Conservation (phyloP, 192 early-diverging fungal species). For the Coemansia sp. region DNA sequence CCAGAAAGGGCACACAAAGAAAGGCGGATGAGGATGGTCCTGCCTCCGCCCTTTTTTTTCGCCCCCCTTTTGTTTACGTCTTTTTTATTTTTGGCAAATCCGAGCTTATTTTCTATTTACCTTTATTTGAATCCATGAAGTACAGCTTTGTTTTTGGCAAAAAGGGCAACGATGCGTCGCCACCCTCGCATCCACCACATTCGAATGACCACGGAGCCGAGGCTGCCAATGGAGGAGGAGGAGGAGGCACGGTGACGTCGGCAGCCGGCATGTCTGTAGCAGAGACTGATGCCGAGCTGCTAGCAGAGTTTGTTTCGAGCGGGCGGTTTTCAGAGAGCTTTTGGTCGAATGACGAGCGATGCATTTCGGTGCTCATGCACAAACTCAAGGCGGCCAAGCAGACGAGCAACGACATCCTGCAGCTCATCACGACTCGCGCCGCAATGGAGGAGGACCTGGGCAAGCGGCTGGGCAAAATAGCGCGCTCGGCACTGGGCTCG, state of each 20-base stretch:
- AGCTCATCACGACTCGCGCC: constrained; percentile 64
- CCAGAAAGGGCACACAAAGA: too few species aligned
- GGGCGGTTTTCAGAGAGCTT: constrained; percentile 46
- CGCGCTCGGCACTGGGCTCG: constrained; percentile 62
- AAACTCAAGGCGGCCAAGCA: constrained; percentile 71
- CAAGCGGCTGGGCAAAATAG: constrained; percentile 65
- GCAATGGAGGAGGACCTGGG: constrained; percentile 72
- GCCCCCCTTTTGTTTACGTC: not conserved
- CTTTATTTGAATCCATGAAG: constrained; percentile 15
- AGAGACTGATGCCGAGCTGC: constrained; percentile 25
- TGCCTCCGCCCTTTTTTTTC: not conserved
- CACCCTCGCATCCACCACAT: not conserved
- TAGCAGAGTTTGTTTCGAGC: constrained; percentile 37
- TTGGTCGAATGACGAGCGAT: constrained; percentile 65
- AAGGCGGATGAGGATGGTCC: too few species aligned
- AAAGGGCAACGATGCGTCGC: constrained; percentile 13
- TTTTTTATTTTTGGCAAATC: constrained; percentile 28
- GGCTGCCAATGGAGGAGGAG: too few species aligned
- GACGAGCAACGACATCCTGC: constrained; percentile 68
- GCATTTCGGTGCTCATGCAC: constrained; percentile 66
- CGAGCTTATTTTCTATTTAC: constrained; percentile 6
- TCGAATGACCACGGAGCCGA: not conserved
- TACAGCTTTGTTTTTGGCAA: constrained; percentile 26
- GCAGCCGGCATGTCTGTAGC: constrained; percentile 10
- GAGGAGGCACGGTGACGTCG: constrained; percentile 24